Base-by-base conservation (phyloP, 768 basidiomycete species). In the Brasilioporus rufonigricans region DNA sequence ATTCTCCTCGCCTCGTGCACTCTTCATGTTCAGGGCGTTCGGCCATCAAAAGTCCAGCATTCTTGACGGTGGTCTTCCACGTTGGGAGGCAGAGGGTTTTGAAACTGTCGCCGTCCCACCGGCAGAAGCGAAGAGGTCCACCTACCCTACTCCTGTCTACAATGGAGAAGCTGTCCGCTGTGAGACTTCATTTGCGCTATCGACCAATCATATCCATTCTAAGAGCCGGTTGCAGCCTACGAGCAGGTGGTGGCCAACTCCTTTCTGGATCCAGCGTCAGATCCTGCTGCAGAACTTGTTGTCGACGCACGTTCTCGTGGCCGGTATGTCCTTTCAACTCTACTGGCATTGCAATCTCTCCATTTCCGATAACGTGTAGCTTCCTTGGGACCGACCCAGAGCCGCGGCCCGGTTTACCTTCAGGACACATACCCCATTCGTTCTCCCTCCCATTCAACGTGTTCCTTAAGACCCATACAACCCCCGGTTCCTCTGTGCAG, bases 11-110 rank as follows among this genome's bases (percentile, higher is more conserved):
- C 95, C 97, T 50, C 83, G 97, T 55, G 92, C 93, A 2, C 79
- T 94, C 41, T 98, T 91, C 77, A 98, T 92, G 77, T 97, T 98
- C 80, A 83, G 89, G 73, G 80, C 89, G 23, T 93, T 97, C 71
- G 91, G 92, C 9, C 97, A 99, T 70, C 71, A 77, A 31, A 86
- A 85, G 41, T 91, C 93, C 9, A 91, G 89, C 57, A 80, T 98
- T 12, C 78, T 99, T 16, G 85, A 98, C 69, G 97, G 97, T n/a
- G 96, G 95, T 19, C 80, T 98, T 13, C 92, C 91, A 31, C 75
- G 81, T 38, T 96, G 91, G 91, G 76, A 83, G 55, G 79, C 77
- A 29, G 85, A 89, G 65, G 85, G 86, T 19, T 73, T 80, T 16
- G 74, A 78, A n/a, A 64, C 82, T 11, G 85, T 83, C 46, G 57